These are phyloP conservation scores for Diaporthe nobilis DNA, from an alignment of 2,329 filamentous ascomycete species.

Conservation along the genomic window DNA sequence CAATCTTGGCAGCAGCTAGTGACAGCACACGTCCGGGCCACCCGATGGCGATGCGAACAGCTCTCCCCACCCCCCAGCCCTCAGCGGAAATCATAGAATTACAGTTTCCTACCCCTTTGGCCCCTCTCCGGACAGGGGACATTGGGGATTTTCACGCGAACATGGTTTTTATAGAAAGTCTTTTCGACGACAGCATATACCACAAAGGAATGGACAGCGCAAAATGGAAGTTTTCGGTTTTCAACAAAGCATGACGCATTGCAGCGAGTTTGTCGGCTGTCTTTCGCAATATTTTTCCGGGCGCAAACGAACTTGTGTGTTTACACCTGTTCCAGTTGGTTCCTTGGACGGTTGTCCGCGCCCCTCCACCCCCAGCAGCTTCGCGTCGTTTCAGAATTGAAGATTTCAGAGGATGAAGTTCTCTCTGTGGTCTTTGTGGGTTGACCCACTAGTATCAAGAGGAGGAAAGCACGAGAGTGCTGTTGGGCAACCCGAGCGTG, in stretches of 20 bases:
- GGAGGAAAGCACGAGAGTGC: slow-evolving; percentile 2
- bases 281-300: slow-evolving; percentile 13
- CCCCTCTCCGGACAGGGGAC: background rate
- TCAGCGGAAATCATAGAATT: slow-evolving; percentile 18
- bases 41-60: slow-evolving; percentile 18
- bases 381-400: background rate
- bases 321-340: background rate
- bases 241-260: slow-evolving; percentile 38
- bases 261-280: slow-evolving; percentile 34
- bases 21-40: slow-evolving; percentile 3
- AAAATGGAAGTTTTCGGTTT: slow-evolving; percentile 31
- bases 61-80: background rate
- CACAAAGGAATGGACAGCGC: slow-evolving; percentile 35
- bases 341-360: background rate
- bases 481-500: background rate
- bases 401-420: background rate
- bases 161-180: slow-evolving; percentile 39
- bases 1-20: slow-evolving; percentile 22
- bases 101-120: slow-evolving; percentile 22
- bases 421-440: background rate
- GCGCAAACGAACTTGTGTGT: background rate
- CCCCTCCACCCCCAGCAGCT: background rate
- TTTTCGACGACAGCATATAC: slow-evolving; percentile 42
- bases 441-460: background rate
- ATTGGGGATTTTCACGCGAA: slow-evolving; percentile 27